Conservation (phyloP, 257 asterid genomes). For the Apocynum venetum region DNA sequence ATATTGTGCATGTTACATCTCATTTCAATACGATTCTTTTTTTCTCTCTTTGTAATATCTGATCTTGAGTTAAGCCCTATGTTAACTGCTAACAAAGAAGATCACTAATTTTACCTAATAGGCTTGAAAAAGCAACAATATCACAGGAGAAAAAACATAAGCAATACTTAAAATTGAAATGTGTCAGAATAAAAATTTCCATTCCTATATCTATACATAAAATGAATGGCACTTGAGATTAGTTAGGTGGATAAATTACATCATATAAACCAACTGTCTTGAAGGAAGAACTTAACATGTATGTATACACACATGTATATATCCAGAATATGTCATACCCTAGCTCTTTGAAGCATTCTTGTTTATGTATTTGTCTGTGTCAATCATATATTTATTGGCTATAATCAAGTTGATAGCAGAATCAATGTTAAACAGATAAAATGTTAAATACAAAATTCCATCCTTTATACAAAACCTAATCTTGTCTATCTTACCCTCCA, state of each 20-base stretch:
- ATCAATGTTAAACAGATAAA: not conserved
- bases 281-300: not conserved
- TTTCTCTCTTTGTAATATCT: not conserved
- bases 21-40: not conserved
- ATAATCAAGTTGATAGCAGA: not conserved
- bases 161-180: not conserved
- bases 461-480: not conserved
- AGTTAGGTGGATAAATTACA: not conserved
- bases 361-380: not conserved
- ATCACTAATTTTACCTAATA: not conserved
- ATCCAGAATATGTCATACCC: too few relatives aligned
- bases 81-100: not conserved
- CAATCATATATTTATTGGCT: not conserved
- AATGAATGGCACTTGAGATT: not conserved
- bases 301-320: too few relatives aligned
- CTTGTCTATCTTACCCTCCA: conserved; percentile 74
- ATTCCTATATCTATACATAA: not conserved
- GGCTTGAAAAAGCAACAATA: not conserved
- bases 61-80: not conserved
- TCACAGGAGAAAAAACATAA: not conserved
- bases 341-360: not conserved
- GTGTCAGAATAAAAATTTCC: not conserved
- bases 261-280: not conserved
- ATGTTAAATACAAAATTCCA: not conserved
- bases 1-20: not conserved